phyloP scores from a whole-genome alignment of 2,329 filamentous ascomycete species.

The Paracoccidioides brasiliensis region DNA sequence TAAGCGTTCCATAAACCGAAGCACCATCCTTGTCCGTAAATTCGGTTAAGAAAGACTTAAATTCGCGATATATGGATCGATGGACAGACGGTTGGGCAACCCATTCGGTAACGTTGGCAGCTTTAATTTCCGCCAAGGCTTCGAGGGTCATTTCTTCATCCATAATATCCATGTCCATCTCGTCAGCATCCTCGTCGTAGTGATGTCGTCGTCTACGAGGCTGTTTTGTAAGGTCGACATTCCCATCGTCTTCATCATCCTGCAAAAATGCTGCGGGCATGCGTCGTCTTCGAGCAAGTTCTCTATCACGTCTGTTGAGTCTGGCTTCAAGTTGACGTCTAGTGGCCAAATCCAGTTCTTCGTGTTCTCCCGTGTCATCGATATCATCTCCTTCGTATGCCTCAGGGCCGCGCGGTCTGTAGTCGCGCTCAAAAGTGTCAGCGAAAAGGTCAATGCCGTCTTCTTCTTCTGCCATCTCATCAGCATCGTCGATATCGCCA shows the following conservation, averaged over 20 bases:
- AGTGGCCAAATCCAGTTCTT: constrained; percentile 44
- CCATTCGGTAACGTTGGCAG: constrained; percentile 88
- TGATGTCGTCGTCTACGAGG: constrained; percentile 72
- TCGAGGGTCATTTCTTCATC: constrained; percentile 89
- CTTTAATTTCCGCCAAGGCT: constrained; percentile 83
- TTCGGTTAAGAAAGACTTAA: constrained; percentile 93
- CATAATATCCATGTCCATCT: constrained; percentile 88
- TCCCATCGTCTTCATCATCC: constrained; percentile 70
- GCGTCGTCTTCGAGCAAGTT: constrained; percentile 43
- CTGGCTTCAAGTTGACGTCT: constrained; percentile 49
- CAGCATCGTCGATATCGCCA: constrained; percentile 52
- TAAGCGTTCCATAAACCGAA: constrained; percentile 89
- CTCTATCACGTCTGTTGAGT: constrained; percentile 49
- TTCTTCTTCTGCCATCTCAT: constrained; percentile 57
- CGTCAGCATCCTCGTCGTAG: constrained; percentile 90
- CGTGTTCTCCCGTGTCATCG: constrained; percentile 53
- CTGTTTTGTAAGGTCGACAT: constrained; percentile 74
- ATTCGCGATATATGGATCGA: constrained; percentile 86
- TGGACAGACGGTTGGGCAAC: constrained; percentile 81
- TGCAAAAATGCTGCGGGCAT: constrained; percentile 52
- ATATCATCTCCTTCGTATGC: constrained; percentile 46
- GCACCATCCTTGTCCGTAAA: constrained; percentile 80
- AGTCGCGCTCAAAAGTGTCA: constrained; percentile 54
- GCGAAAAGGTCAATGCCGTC: constrained; percentile 57
- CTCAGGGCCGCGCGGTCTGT: constrained; percentile 35